Evolutionary conservation across 768 basidiomycete species (phyloP), one percentile per base, ranked within the genome.

Genomic region (Boletus subcaerulescens): DNA sequence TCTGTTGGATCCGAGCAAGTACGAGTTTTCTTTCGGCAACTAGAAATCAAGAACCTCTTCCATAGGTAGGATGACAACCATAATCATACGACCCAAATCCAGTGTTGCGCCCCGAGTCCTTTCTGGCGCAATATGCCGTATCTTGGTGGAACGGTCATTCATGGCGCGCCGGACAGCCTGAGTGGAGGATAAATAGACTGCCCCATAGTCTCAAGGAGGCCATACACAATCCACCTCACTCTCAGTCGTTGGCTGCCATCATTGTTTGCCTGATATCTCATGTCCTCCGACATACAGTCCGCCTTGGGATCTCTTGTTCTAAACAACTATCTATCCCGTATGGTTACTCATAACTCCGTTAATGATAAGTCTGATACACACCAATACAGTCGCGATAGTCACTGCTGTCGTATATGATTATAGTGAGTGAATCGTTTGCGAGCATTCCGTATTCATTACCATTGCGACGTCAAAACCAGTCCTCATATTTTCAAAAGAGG

Each of bases 311-410:
- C 33, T 18, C 38, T 53, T 38, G 13, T 46, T 24, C 15, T 33
- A 0, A 53, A 41, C n/a, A 33, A 53, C 39, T 53, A 53, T 40
- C 22, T 22, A 11, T 46, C 52, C 15, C 36, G 52, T 53, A 46
- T 5, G 50, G 17, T 39, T 5, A 3, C 4, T 50, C 29, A 22
- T 14, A 31, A 8, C 17, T 45, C 18, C n/a, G 12, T 13, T 22
- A 5, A 10, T 33, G 5, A 33, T 43, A 10, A 22, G 38, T 20
- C 52, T 53, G 20, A 43, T 12, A 9, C n/a, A 11, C 8, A n/a
- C 12, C 10, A 14, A 15, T 10, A 6, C 17, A 53, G 52, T 53
- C 10, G 20, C 24, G 1, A 14, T 40, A 6, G 13, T 32, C 15
- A 32, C 31, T n/a, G 52, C 39, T 3, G 45, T 46, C 22, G 45